These are phyloP conservation scores for Plasmopara muralis DNA, from an alignment of 352 stramenopile species.

Conservation along the genomic window DNA sequence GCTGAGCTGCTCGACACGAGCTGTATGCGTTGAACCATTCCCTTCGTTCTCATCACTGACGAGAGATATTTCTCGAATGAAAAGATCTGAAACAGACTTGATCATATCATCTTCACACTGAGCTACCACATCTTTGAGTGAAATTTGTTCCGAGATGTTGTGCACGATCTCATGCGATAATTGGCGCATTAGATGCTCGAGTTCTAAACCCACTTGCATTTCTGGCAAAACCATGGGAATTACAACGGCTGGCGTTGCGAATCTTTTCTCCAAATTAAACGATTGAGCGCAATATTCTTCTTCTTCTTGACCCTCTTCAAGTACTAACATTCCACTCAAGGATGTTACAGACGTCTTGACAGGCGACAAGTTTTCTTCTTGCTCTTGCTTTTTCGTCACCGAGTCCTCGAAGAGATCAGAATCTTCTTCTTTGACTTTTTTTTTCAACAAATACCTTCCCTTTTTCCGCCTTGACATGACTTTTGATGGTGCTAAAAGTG, in stretches of 20 bases:
- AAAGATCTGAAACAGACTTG: background rate
- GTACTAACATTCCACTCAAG: constrained; percentile 1
- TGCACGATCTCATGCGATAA: constrained; percentile 9
- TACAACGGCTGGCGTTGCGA: constrained; percentile 20
- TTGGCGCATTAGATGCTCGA: constrained; percentile 6
- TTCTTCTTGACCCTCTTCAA: constrained; percentile 9
- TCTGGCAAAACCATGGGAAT: constrained; percentile 13
- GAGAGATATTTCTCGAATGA: constrained; percentile 1
- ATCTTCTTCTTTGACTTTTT: background rate
- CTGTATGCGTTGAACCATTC: background rate
- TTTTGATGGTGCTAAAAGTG: constrained; percentile 13
- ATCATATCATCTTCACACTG: constrained; percentile 6
- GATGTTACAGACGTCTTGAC: constrained; percentile 1
- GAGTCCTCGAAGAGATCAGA: constrained; percentile 1
- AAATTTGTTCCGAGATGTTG: constrained; percentile 8
- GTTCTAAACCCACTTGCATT: constrained; percentile 3
- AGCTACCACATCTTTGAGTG: constrained; percentile 12
- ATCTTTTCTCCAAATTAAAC: constrained; percentile 12
- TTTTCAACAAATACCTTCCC: constrained; percentile 1
- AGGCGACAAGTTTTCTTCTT: constrained; percentile 1
- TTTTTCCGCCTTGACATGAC: constrained; percentile 3
- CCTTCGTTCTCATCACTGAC: background rate
- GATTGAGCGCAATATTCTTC: background rate
- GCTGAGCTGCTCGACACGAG: background rate
- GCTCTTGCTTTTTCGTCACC: background rate